Evolutionary conservation across 352 stramenopile species (phyloP).

Genomic region (Globisporangium acanthophoron): DNA sequence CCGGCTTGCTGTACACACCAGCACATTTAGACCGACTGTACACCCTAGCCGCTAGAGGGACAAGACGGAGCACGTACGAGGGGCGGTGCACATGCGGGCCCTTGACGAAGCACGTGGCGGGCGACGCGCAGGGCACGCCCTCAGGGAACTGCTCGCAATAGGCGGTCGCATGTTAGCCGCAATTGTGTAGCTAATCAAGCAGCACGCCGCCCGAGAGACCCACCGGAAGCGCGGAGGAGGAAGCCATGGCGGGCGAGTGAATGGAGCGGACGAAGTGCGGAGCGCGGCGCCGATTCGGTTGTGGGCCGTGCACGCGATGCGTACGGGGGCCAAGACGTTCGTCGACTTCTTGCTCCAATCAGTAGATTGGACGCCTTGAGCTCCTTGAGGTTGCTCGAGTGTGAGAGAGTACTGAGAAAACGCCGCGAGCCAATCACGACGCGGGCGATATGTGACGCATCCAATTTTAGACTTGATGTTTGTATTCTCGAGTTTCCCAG

Average conservation of each 20-base stretch:
- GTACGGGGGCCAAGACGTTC: neutral
- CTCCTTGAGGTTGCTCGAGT: too few species aligned
- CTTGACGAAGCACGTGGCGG: constrained; percentile 65
- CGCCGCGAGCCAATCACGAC: neutral
- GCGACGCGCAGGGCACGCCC: constrained; percentile 37
- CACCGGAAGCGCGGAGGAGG: constrained; percentile 19
- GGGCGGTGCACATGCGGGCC: constrained; percentile 57
- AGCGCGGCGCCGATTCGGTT: constrained; percentile 3
- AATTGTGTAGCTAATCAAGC: too few species aligned
- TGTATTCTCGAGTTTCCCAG: neutral
- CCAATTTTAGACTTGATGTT: neutral
- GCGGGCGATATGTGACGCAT: neutral
- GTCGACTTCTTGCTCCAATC: neutral
- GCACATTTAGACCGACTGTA: too few species aligned
- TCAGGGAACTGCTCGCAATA: constrained; percentile 13
- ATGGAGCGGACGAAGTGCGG: neutral
- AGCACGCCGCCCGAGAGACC: neutral
- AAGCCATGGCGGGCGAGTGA: constrained; percentile 14
- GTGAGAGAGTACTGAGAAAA: neutral
- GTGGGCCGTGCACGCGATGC: neutral
- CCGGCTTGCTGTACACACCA: constrained; percentile 16
- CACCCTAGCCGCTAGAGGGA: neutral
- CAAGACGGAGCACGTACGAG: constrained; percentile 17
- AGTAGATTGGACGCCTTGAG: neutral
- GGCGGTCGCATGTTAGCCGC: too few species aligned